phyloP scores from a whole-genome alignment of 352 stramenopile genomes.

The Phytophthora nicotianae region DNA sequence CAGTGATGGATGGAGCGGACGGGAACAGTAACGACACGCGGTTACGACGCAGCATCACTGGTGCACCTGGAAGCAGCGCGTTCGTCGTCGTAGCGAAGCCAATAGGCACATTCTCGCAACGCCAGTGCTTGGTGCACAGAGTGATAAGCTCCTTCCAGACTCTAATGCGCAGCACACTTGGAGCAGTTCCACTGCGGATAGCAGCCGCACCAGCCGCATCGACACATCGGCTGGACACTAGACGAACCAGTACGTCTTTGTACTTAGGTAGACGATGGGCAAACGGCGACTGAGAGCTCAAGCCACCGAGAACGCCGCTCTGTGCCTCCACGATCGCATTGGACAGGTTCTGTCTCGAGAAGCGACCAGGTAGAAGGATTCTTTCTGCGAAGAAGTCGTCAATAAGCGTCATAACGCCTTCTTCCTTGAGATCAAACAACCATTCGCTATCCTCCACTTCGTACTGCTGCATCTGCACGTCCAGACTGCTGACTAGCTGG shows the following conservation, averaged over 20 bases:
- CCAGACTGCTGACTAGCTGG: slow-evolving; percentile 57
- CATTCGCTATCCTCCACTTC: slow-evolving; percentile 60
- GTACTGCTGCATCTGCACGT: slow-evolving; percentile 72
- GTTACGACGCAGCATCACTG: slow-evolving; percentile 72
- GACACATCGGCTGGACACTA: slow-evolving; percentile 52
- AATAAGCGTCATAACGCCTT: slow-evolving; percentile 42
- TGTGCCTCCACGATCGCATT: slow-evolving; percentile 60
- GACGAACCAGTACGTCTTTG: slow-evolving; percentile 61
- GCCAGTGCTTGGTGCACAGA: slow-evolving; percentile 77
- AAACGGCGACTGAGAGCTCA: slow-evolving; percentile 36
- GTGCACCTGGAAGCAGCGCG: slow-evolving; percentile 54
- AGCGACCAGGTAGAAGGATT: slow-evolving; percentile 64
- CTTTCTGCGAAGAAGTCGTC: slow-evolving; percentile 70
- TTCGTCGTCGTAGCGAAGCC: slow-evolving; percentile 60
- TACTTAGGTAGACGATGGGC: slow-evolving; percentile 59
- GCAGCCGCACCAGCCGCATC: slow-evolving; percentile 19
- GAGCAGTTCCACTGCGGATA: slow-evolving; percentile 27
- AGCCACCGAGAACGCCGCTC: slow-evolving; percentile 32
- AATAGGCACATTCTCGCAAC: slow-evolving; percentile 68
- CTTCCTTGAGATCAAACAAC: slow-evolving; percentile 58
- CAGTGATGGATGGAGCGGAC: slow-evolving; percentile 53
- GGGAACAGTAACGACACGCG: slow-evolving; percentile 71
- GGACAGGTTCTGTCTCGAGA: slow-evolving; percentile 68
- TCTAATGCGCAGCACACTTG: slow-evolving; percentile 45
- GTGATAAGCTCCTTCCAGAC: slow-evolving; percentile 74